Conservation (phyloP, 1,284 basidiomycete genomes). For the Ceratobasidium sp. region DNA sequence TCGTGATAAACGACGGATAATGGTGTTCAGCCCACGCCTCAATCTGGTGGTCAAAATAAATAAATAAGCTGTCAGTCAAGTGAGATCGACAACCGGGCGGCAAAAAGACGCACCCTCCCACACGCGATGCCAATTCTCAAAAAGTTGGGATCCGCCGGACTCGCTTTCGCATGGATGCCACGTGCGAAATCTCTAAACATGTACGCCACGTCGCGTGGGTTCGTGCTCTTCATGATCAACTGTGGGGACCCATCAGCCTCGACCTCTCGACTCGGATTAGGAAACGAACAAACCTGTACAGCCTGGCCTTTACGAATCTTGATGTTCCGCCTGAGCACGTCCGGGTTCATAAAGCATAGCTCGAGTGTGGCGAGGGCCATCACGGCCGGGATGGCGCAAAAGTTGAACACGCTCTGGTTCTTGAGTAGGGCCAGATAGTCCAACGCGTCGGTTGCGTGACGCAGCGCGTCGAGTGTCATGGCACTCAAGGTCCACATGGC, state of each 20-base stretch:
- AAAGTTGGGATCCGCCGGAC: slow-evolving; percentile 87
- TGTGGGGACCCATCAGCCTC: slow-evolving; percentile 50
- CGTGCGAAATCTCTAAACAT: slow-evolving; percentile 87
- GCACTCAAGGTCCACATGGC: slow-evolving; percentile 83
- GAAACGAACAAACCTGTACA: slow-evolving; percentile 64
- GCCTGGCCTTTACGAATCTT: slow-evolving; percentile 96
- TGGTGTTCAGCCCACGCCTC: slow-evolving; percentile 91
- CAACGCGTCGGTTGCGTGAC: slow-evolving; percentile 84
- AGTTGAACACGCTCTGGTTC: slow-evolving; percentile 95
- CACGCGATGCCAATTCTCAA: slow-evolving; percentile 80
- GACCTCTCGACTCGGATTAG: not conserved
- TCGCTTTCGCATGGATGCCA: slow-evolving; percentile 81
- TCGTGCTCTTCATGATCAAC: slow-evolving; percentile 90
- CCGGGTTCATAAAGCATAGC: slow-evolving; percentile 90
- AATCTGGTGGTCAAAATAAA: slow-evolving; percentile 61
- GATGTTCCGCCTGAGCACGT: slow-evolving; percentile 87
- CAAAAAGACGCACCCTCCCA: slow-evolving; percentile 62
- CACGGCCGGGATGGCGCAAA: slow-evolving; percentile 92
- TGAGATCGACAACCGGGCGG: too few species aligned
- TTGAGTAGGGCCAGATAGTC: slow-evolving; percentile 90
- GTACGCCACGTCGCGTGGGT: slow-evolving; percentile 89
- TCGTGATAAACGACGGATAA: slow-evolving; percentile 82
- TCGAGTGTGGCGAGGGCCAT: slow-evolving; percentile 97
- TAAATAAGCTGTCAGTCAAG: not conserved
- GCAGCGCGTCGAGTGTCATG: slow-evolving; percentile 90